Base-by-base conservation (phyloP, 164 flowering plant genomes). In the Cinnamomum micranthum region DNA sequence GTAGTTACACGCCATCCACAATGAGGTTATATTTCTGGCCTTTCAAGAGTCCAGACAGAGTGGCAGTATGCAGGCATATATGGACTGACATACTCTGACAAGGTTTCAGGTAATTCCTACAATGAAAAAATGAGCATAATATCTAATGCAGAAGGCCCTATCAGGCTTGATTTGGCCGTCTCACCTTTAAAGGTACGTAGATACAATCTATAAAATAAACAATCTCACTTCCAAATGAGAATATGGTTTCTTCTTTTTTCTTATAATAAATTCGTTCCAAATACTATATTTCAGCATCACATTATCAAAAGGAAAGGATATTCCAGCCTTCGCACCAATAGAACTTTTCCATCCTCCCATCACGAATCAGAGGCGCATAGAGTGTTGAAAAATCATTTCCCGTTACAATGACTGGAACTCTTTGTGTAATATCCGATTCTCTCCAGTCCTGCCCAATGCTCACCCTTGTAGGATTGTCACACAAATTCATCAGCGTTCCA, bases 291-390 rank as follows among this genome's bases (percentile, higher is more conserved):
- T 55, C 60, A 55, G n/a, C 0, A 55, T 17, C 60, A 55, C n/a
- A 20, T 55, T 5, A 55, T 55, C n/a, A 20, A 55, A 52, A 67
- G 69, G 13, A 31, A 5, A 67, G 69, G 15, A 6, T 17, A 67
- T 19, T 19, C 41, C 5, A 17, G 47, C 58, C 65, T 28, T 76
- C 74, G 6, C 84, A 92, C 98, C 98, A 95, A 86, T 90, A 93
- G 72, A 95, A 95, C 76, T 95, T 92, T 2, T 93, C 97, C 98
- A 95, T 95, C 85, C 98, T 87, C 78, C 98, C 98, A 83, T 92
- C 98, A 84, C 98, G 98, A 76, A 94, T 88, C 80, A 94, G 78
- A 74, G 98, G 97, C 76, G 98, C 97, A 83, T 92, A 94, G 50
- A 95, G 81, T 50, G 88, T 91, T 66, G 98, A 88, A 68, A 95